These are phyloP conservation scores for Ulvella scutata DNA, from an alignment of 139 green algal species.

Conservation along the genomic window DNA sequence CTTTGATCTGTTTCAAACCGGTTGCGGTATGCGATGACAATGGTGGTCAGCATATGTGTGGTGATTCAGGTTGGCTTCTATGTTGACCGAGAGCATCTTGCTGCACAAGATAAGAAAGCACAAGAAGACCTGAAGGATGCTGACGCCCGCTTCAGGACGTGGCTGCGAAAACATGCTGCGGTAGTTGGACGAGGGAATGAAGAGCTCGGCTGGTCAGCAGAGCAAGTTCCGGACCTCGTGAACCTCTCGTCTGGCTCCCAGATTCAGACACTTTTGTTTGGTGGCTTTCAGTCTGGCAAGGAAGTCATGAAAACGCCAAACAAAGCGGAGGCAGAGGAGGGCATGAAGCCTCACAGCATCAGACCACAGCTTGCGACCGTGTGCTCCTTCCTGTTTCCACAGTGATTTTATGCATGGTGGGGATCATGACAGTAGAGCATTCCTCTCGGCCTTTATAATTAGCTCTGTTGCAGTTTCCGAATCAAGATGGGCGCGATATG, in stretches of 20 bases:
- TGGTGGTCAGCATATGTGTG: too few relatives aligned
- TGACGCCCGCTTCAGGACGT: constrained; percentile 45
- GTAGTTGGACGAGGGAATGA: neutral
- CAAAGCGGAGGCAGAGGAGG: constrained; percentile 16
- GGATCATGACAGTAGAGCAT: too few relatives aligned
- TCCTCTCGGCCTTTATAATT: too few relatives aligned
- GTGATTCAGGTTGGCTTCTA: constrained; percentile 23
- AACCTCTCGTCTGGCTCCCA: constrained; percentile 16
- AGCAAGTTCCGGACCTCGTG: neutral
- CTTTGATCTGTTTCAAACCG: too few relatives aligned
- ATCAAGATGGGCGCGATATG: too few relatives aligned
- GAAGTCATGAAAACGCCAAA: constrained; percentile 37
- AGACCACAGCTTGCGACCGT: neutral
- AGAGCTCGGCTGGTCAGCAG: neutral
- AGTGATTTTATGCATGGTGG: too few relatives aligned
- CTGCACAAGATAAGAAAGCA: constrained; percentile 12
- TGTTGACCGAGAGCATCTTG: constrained; percentile 37
- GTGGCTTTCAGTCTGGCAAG: constrained; percentile 25
- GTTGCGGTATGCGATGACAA: too few relatives aligned
- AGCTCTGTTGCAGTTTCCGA: too few relatives aligned
- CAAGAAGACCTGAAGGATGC: constrained; percentile 35
- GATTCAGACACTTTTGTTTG: constrained; percentile 69
- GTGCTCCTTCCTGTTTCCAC: neutral
- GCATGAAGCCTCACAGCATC: constrained; percentile 48
- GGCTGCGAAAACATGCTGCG: constrained; percentile 23